These are phyloP conservation scores for Wallacemonas sp. DNA, from an alignment of 208 protist genomes.

Conservation along the genomic window DNA sequence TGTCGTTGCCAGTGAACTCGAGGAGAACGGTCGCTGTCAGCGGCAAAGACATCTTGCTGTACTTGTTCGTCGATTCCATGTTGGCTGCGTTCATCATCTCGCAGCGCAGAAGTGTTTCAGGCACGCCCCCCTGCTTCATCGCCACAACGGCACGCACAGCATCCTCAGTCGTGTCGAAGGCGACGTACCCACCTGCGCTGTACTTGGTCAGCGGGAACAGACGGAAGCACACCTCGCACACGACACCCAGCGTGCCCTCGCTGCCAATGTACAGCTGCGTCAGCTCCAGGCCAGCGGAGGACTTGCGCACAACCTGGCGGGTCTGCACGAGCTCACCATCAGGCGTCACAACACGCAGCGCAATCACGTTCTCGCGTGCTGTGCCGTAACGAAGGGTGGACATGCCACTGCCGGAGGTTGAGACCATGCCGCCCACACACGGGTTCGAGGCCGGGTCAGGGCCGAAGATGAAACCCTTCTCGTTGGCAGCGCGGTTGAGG, in stretches of 20 bases:
- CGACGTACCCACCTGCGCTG: constrained; percentile 39
- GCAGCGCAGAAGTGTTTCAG: constrained; percentile 61
- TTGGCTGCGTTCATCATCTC: constrained; percentile 68
- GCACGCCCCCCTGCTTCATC: constrained; percentile 46
- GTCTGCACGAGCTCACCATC: constrained; percentile 61
- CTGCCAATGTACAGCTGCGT: constrained; percentile 88
- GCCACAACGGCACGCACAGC: constrained; percentile 54
- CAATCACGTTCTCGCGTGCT: constrained; percentile 78
- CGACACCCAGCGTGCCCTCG: constrained; percentile 90
- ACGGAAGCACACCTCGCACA: constrained; percentile 75
- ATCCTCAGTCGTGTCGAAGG: constrained; percentile 45
- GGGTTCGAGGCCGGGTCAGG: constrained; percentile 59
- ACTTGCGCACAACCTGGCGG: constrained; percentile 76
- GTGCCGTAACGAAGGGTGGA: constrained; percentile 82
- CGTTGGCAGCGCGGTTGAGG: constrained; percentile 27
- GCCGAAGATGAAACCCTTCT: constrained; percentile 51
- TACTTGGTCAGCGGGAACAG: constrained; percentile 51
- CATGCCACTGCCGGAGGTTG: constrained; percentile 72
- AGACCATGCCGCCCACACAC: constrained; percentile 77
- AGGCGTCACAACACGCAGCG: constrained; percentile 61
- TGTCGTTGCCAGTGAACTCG: constrained; percentile 67
- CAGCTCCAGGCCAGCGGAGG: constrained; percentile 87
- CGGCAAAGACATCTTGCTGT: constrained; percentile 41
- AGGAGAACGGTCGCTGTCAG: constrained; percentile 66
- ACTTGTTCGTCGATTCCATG: constrained; percentile 49